phyloP scores from a whole-genome alignment of 2,329 filamentous ascomycete species.

The Pseudocercospora ulei region DNA sequence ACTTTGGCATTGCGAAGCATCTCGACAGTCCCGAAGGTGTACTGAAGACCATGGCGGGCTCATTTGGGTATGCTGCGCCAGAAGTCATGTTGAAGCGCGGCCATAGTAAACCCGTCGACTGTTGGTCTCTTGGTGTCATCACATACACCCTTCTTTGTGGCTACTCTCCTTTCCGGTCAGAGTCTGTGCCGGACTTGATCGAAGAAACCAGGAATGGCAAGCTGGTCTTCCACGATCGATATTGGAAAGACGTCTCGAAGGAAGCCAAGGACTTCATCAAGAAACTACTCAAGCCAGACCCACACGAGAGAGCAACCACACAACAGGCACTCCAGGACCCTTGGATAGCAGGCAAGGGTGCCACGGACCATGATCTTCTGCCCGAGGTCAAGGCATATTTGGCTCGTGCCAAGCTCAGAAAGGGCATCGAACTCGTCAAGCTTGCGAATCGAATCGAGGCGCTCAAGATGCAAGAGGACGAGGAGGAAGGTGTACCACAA shows the following conservation, averaged over 20 bases:
- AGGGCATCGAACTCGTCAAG: slow-evolving; percentile 93
- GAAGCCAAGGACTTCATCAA: slow-evolving; percentile 94
- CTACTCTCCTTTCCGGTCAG: slow-evolving; percentile 94
- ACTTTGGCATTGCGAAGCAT: slow-evolving; percentile 98
- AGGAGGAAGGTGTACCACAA: slow-evolving; percentile 58
- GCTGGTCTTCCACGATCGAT: slow-evolving; percentile 91
- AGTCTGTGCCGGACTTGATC: slow-evolving; percentile 84
- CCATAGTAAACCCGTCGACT: slow-evolving; percentile 95
- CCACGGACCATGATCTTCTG: slow-evolving; percentile 90
- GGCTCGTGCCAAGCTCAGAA: slow-evolving; percentile 78
- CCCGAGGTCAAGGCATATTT: slow-evolving; percentile 94
- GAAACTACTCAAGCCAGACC: slow-evolving; percentile 65
- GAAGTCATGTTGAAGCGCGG: slow-evolving; percentile 98
- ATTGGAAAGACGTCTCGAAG: slow-evolving; percentile 94
- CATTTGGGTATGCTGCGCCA: slow-evolving; percentile 92
- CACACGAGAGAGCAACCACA: slow-evolving; percentile 66
- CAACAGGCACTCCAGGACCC: slow-evolving; percentile 29
- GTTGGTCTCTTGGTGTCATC: slow-evolving; percentile 99
- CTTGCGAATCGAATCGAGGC: slow-evolving; percentile 89
- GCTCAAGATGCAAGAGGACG: slow-evolving; percentile 87
- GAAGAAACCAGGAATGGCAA: slow-evolving; percentile 78
- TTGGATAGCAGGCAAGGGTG: slow-evolving; percentile 85
- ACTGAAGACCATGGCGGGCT: slow-evolving; percentile 95
- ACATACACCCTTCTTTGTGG: slow-evolving; percentile 96
- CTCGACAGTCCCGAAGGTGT: slow-evolving; percentile 83